Evolutionary conservation across 176 grass and related monocot genomes (phyloP).

Genomic region (Themeda triandra): DNA sequence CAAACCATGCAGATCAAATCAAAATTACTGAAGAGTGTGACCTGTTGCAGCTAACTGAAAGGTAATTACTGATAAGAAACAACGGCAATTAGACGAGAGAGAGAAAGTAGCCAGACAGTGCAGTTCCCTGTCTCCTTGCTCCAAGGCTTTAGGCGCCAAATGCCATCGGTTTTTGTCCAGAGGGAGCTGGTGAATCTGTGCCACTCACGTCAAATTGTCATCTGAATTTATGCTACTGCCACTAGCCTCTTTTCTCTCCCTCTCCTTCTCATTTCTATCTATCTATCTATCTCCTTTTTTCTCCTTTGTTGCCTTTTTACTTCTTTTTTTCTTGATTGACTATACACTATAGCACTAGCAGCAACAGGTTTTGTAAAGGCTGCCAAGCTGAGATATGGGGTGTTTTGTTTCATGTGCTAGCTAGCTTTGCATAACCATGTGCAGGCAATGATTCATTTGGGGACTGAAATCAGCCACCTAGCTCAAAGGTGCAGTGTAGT

Average conservation of each 20-base stretch:
- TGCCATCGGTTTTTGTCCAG: neutral
- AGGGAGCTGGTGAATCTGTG: slow-evolving; percentile 35
- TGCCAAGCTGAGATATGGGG: slow-evolving; percentile 27
- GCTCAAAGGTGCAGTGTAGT: slow-evolving; percentile 28
- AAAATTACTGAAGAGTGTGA: slow-evolving; percentile 17
- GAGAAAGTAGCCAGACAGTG: neutral
- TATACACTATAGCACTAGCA: slow-evolving; percentile 14
- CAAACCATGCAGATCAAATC: slow-evolving; percentile 36
- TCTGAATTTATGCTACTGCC: slow-evolving; percentile 35
- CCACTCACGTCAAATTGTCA: slow-evolving; percentile 28
- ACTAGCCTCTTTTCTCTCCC: slow-evolving; percentile 14
- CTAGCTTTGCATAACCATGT: slow-evolving; percentile 33
- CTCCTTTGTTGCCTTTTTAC: neutral
- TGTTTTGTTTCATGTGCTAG: slow-evolving; percentile 21
- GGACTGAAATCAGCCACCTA: slow-evolving; percentile 33
- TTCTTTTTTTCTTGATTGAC: slow-evolving; percentile 18
- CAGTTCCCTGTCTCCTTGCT: slow-evolving; percentile 11
- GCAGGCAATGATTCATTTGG: slow-evolving; percentile 34
- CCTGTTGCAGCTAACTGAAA: neutral
- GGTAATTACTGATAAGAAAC: neutral
- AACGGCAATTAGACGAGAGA: neutral
- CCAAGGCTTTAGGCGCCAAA: slow-evolving; percentile 21
- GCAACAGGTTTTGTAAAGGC: slow-evolving; percentile 44
- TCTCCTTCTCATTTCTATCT: neutral
- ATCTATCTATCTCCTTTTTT: too few species aligned